Conservation (phyloP, 1,284 basidiomycete genomes). For the Leucoagaricus sp. region DNA sequence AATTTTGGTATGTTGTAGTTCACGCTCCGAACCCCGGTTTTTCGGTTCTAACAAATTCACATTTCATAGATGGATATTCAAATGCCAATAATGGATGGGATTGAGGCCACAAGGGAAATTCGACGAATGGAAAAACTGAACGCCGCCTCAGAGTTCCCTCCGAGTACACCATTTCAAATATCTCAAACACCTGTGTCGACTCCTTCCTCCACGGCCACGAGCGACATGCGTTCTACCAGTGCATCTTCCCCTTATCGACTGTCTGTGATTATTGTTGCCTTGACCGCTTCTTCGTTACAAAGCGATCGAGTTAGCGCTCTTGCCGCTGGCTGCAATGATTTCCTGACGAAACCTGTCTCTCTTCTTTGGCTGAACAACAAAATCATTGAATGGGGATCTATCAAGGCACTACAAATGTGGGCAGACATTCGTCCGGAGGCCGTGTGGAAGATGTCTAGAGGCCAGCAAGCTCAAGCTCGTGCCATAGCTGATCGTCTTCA, state of each 20-base stretch:
- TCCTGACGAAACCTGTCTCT: constrained; percentile 96
- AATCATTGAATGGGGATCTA: constrained; percentile 97
- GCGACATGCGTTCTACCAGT: constrained; percentile 39
- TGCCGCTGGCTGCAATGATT: constrained; percentile 98
- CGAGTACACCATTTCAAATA: constrained; percentile 63
- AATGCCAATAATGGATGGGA: constrained; percentile 98
- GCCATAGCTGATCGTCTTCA: constrained; percentile 68
- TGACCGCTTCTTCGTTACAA: constrained; percentile 93
- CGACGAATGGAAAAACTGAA: constrained; percentile 77
- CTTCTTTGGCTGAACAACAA: constrained; percentile 97
- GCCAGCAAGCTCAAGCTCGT: constrained; percentile 64
- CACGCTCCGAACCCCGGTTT: not conserved
- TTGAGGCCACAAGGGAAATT: constrained; percentile 96
- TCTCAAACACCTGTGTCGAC: constrained; percentile 50
- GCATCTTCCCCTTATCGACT: constrained; percentile 74
- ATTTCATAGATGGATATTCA: constrained; percentile 94
- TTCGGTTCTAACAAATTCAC: constrained; percentile 14
- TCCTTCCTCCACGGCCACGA: constrained; percentile 38
- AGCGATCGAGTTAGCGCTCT: constrained; percentile 94
- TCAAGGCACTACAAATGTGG: constrained; percentile 88
- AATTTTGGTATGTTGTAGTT: constrained; percentile 68
- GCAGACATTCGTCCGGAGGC: constrained; percentile 73
- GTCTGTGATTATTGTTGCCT: constrained; percentile 97
- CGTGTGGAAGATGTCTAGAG: constrained; percentile 52
- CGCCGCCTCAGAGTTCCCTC: constrained; percentile 75